Evolutionary conservation across 768 basidiomycete species (phyloP), one percentile per base, ranked within the genome.

Genomic region (Pleurotus pulmonarius): DNA sequence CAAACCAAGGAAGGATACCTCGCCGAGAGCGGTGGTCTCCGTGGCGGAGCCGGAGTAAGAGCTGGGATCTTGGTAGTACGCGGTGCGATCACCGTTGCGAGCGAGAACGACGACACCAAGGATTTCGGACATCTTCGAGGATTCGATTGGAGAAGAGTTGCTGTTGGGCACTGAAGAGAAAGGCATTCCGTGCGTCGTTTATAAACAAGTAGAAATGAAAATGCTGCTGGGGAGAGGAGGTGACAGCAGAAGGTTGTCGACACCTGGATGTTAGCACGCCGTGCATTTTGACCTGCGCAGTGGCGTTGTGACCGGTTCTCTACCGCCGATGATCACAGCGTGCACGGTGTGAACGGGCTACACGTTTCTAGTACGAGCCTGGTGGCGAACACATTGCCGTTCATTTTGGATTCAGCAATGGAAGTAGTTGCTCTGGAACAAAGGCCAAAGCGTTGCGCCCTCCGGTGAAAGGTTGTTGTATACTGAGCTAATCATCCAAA

Each of bases 21-120:
- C 86, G 56, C 88, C 88, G 60, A 90, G 82, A 61, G 89, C 86
- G 41, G 88, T 91, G 49, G 85, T 87, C 73, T 83, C 82, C 7
- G 87, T 83, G 65, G 79, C 78, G 26, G 78, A 74, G 46, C 79
- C 77, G 59, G 81, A 72, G 66, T 91, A 90, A 34, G 80, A 86
- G 63, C 73, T 69, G 20, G 90, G 88, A 67, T 91, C 80, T 70
- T 92, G 90, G 73, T 80, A 81, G 69, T 78, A 87, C 65, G 79
- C 82, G 63, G 69, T 70, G 60, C 88, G 83, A 71, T 90, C 89
- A 58, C 90, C 90, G 67, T 91, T 90, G 67, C 90, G 86, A 58
- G 86, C 84, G 65, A 92, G 75, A 69, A 90, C 76, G 63, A 92
- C 79, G 65, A 85, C 87, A 73, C 90, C 90, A 64, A 87, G 85